A percentile compares a stretch with the other conserved stretches of the same genome.
Evolutionary conservation across 169 alveolate species (phyloP).

Genomic region (Plasmodium coatneyi): DNA sequence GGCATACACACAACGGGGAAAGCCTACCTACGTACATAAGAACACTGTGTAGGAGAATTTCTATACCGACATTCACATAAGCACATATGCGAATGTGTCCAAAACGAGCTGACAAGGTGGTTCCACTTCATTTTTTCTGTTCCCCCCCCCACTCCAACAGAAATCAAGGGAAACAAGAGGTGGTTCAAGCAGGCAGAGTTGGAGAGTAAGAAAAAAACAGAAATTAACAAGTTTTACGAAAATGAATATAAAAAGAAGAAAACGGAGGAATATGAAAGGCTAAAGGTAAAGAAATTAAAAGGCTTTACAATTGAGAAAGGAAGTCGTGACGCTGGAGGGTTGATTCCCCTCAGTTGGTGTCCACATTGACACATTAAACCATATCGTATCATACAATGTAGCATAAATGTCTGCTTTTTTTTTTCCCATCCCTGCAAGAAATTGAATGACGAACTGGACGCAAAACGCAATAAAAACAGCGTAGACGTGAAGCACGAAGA

Average conservation of each 20-base stretch:
- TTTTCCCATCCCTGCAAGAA: slow-evolving; percentile 21
- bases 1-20: background rate
- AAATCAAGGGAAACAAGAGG: slow-evolving; percentile 70
- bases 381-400: background rate
- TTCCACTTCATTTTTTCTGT: background rate
- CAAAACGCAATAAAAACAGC: slow-evolving; percentile 31
- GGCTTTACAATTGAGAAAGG: background rate
- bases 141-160: background rate
- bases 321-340: background rate
- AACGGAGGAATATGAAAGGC: slow-evolving; percentile 69
- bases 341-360: background rate
- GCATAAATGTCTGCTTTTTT: background rate
- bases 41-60: background rate
- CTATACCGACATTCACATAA: background rate
- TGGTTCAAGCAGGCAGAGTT: slow-evolving; percentile 74
- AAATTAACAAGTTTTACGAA: slow-evolving; percentile 44
- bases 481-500: slow-evolving; percentile 39
- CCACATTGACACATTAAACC: background rate
- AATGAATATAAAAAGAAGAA: slow-evolving; percentile 65
- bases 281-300: slow-evolving; percentile 46
- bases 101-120: background rate
- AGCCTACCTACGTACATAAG: background rate
- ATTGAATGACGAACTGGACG: slow-evolving; percentile 57
- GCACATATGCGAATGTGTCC: background rate
- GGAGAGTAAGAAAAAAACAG: slow-evolving; percentile 51